Evolutionary conservation across 306 rosid genomes (phyloP), one percentile per base, ranked within the genome.

Genomic region (Hylodesmum podocarpum): DNA sequence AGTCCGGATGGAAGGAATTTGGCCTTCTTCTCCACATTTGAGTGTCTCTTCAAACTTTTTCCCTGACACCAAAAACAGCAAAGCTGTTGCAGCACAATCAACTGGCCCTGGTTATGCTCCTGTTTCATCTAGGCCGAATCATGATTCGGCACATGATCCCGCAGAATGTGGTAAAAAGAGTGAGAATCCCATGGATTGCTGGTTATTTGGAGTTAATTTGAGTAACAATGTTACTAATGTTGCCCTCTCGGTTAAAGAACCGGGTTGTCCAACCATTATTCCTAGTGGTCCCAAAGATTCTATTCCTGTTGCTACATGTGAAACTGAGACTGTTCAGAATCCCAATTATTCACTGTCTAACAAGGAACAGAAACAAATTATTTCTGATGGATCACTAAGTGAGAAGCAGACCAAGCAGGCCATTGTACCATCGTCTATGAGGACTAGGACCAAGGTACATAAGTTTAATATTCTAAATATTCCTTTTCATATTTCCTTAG

Each of bases 391-490:
- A n/a, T 61, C 65, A 6, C 53, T 40, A 7, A 79, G 40, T 31
- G 92, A 87, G 66, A 73, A 65, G 58, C 94, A 77, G 51, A 41
- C 78, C 68, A 89, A 82, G 82, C 88, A 78, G 39, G 75, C 63
- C 25, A 78, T 62, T 6, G 80, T 65, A 70, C 84, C 67, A 19
- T 80, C 67, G n/a, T 80, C 86, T n/a, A 29, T 65, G n/a, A 87
- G 97, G 83, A 85, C 86, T 36, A 86, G 97, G 13, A 92, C 92
- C 10, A 92, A 92, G 93, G 97, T 90, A 66, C 80, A 14, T n/a
- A 33, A 68, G 6, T 10, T 4, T 58, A 18, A 36, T 46, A 46
- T 51, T 34, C 15, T 28, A 27, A 19, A 37, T 27, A 51, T 64
- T 80, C 79, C 79, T 73, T 73, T 37, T 63, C 61, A 51, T 13